Evolutionary conservation across 352 stramenopile species (phyloP).

Genomic region (Saprolegnia parasitica): DNA sequence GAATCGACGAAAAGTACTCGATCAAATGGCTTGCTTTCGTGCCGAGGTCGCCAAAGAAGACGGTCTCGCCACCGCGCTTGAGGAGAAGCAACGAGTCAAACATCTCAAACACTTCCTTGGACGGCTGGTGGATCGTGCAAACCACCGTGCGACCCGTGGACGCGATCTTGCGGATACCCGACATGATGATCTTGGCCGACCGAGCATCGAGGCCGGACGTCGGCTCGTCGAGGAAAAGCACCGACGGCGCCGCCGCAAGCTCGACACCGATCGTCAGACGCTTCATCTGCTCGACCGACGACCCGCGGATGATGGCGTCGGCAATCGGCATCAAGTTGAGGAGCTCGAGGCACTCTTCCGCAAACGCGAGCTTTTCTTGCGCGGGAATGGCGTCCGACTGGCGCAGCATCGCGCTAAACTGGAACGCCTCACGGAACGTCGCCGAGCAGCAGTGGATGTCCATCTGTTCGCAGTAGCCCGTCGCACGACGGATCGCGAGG

Average conservation of each 20-base stretch:
- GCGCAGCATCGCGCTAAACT: slow-evolving; percentile 84
- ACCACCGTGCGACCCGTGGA: slow-evolving; percentile 68
- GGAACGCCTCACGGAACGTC: slow-evolving; percentile 87
- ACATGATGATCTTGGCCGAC: slow-evolving; percentile 80
- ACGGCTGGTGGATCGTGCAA: slow-evolving; percentile 91
- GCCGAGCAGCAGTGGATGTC: slow-evolving; percentile 86
- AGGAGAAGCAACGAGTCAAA: slow-evolving; percentile 86
- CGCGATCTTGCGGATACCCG: slow-evolving; percentile 84
- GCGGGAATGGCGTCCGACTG: slow-evolving; percentile 36
- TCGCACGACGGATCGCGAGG: slow-evolving; percentile 45
- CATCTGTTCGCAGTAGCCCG: slow-evolving; percentile 78
- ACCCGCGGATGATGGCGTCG: slow-evolving; percentile 51
- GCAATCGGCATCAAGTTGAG: slow-evolving; percentile 44
- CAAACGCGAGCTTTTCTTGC: slow-evolving; percentile 41
- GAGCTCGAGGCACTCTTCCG: slow-evolving; percentile 53
- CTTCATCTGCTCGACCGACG: slow-evolving; percentile 58
- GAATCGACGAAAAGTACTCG: slow-evolving; percentile 46
- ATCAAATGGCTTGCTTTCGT: slow-evolving; percentile 44
- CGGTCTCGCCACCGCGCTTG: slow-evolving; percentile 42
- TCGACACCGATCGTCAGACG: slow-evolving; percentile 84
- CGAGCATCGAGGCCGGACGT: slow-evolving; percentile 85
- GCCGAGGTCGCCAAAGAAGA: slow-evolving; percentile 59
- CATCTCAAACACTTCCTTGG: slow-evolving; percentile 83
- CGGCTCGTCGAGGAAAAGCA: slow-evolving; percentile 88
- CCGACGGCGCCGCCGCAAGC: slow-evolving; percentile 72